Evolutionary conservation across 139 green algal species (phyloP), one percentile per base, ranked within the genome.

Genomic region (Deuterostichococcus epilithicus): DNA sequence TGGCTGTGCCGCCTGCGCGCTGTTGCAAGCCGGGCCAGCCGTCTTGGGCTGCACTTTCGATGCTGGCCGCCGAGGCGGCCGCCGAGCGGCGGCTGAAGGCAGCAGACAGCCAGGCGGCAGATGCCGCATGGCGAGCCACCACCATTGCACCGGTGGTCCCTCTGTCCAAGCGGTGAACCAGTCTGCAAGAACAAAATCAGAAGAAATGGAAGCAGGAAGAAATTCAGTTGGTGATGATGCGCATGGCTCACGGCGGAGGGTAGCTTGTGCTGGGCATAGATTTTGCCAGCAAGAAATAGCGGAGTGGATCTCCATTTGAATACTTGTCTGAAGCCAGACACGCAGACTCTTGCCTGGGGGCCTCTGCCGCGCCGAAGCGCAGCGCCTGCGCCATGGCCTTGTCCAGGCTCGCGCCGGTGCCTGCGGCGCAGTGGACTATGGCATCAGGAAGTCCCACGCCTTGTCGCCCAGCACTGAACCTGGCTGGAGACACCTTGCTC

Each of bases 111-210:
- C 81, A 86, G 10, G 85, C 69, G 1, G 89, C 87, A 0, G 89
- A 84, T 65, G 88, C 79, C 0, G 80, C 38, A 33, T 65, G 81
- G 18, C 76, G 75, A 0, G 89, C 90, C 18, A 94, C 30, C 33
- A 88, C 74, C 70, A 94, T 72, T 2, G 83, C 88, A 1, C 90
- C 90, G 30, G 73, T 92, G 0, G 84, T 84, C 13, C 82, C 65
- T 22, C 59, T 35, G 74, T 94, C 90, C 65, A 94, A 72, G 0
- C 90, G 78, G 72, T 94, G 90, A 30, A 94, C 90, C 39, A 94
- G 76, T 32, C 81, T 88, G 74, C 44, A 63, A 23, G n/a, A 76
- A 44, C 30, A 58, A 52, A 63, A 28, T 28, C 28, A 13, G 10
- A 3, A 63, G 52, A 63, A n/a, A 30, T 63, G 10, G 52, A 25